Evolutionary conservation across 1,284 basidiomycete genomes (phyloP), one percentile per base, ranked within the genome.

Genomic region (Cutaneotrichosporon arboriforme): DNA sequence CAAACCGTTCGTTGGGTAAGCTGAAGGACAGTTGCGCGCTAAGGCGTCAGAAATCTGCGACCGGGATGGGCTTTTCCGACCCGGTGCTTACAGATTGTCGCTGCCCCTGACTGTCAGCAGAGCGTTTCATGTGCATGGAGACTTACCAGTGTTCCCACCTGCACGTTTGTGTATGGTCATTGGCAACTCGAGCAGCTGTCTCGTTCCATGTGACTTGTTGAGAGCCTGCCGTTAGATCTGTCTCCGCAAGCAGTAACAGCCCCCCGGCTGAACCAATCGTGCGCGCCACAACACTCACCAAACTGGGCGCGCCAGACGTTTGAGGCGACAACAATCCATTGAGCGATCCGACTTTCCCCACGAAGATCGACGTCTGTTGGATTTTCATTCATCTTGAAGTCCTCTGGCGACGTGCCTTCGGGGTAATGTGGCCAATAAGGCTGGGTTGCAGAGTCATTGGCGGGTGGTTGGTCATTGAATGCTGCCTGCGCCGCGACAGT

Each of bases 381-480:
- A 10, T 21, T 50, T 15, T 42, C 23, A 17, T n/a, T 35, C 18
- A 58, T 31, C 31, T 36, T 50, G 33, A 46, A 58, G 42, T 58
- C 52, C 14, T 23, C n/a, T 14, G 13, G 13, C 36, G 15, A 18
- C 23, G 37, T 37, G 34, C 42, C 49, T 2, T 36, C 46, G 15
- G 56, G 56, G 9, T 54, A 54, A n/a, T 45, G 46, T 2, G 56
- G 56, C 56, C 56, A 58, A 41, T 50, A 58, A 1, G 56, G 56
- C 35, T 58, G 39, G 9, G 42, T 45, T 17, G 56, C 52, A 1
- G 42, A 23, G 42, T 51, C 23, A 21, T 58, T 58, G 38, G 43
- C 23, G 4, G 55, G 52, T 13, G 55, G 55, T 9, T 35, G 33
- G 49, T 53, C 46, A 33, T 53, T 43, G 34, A 22, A 23, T 20